Evolutionary conservation across 805 yeast species (phyloP), one percentile per base, ranked within the genome.

Genomic region (Starmera quercuum): DNA sequence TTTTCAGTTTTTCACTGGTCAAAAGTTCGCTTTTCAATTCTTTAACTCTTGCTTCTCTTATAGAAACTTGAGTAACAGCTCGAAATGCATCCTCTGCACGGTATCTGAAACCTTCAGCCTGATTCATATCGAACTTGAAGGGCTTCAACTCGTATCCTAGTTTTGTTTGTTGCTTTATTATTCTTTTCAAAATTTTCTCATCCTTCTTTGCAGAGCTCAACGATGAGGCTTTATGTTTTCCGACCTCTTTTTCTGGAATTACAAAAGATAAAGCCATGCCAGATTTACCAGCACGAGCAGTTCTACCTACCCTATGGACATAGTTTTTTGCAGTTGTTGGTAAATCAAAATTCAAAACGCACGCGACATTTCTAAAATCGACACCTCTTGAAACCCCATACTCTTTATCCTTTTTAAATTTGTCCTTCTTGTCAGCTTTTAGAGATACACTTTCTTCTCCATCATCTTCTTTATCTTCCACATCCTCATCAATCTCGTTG

Each of bases 361-460:
- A 92, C 7, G 97, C 92, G 39, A 92, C 97, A 49, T 92, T 90
- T 49, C 74, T 79, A 68, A 92, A 92, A 61, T 92, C 98, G 19
- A 92, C 94, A 52, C 98, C 98, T 58, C 98, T 75, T 18, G 96
- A 83, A 27, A 88, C 97, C 42, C 97, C 95, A 53, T 82, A 92
- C 48, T 92, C 97, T 40, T 66, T 69, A 49, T 81, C 87, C 37
- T 71, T 66, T 36, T 62, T 64, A 5, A 51, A 42, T 52, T 44
- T 50, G 46, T 9, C 29, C 29, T 31, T 43, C 36, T 40, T 53
- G 42, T 19, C 45, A 33, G 16, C 33, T 26, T 6, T 27, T 24
- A 12, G 39, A 8, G 29, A 38, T 36, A 38, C 40, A 14, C 37
- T 46, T 26, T 41, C 39, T 14, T 39, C 28, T 9, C 39, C 29